Conservation (phyloP, 441 rosid species). For the Sinapis alba region DNA sequence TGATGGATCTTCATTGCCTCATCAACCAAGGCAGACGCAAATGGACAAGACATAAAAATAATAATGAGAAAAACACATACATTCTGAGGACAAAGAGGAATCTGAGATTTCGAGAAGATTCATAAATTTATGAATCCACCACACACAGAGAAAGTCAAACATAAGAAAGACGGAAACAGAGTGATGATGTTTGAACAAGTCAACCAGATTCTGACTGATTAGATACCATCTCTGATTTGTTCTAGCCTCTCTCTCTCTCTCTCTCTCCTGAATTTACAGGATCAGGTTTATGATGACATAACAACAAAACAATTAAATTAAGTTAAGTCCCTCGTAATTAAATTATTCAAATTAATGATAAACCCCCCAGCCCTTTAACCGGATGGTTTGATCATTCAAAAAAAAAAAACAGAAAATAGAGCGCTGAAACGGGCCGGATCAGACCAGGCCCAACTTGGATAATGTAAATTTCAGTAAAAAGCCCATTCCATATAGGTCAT, state of each 20-base stretch:
- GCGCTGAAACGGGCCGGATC: neutral
- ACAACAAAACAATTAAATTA: too few species aligned
- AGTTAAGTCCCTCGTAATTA: too few species aligned
- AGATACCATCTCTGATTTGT: neutral
- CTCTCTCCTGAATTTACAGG: neutral
- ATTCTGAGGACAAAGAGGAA: slow-evolving; percentile 1
- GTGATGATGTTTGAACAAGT: slow-evolving; percentile 2
- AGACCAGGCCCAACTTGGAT: neutral
- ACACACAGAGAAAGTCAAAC: neutral
- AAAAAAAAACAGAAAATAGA: neutral
- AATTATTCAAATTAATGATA: too few species aligned
- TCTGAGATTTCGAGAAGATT: neutral
- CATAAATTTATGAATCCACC: neutral
- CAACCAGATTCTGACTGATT: neutral
- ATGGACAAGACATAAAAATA: neutral
- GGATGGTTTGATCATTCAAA: neutral
- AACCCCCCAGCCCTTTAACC: neutral
- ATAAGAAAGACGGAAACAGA: neutral
- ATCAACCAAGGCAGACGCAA: neutral
- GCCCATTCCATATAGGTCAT: slow-evolving; percentile 11
- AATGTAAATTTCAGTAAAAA: neutral
- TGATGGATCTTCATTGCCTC: slow-evolving; percentile 1
- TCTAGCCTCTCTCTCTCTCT: neutral
- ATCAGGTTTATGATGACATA: neutral
- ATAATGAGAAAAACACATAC: slow-evolving; percentile 9